Evolutionary conservation across 2,329 filamentous ascomycete species (phyloP).

Genomic region (Diaporthe longicolla): DNA sequence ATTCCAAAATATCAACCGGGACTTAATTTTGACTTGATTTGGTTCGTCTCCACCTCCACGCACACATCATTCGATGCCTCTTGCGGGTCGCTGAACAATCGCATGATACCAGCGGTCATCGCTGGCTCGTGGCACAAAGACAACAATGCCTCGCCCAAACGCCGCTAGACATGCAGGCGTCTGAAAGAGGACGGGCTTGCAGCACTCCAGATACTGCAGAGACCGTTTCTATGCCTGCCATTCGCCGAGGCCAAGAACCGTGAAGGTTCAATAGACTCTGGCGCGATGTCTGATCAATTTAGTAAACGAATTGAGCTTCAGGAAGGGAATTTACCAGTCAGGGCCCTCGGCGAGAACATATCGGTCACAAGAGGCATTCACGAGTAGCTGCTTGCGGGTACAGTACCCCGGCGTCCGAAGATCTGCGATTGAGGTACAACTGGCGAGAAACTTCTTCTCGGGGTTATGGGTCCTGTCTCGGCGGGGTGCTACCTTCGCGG

Average conservation of each 20-base stretch:
- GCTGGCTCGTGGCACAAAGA: conserved; percentile 14
- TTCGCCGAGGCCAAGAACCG: conserved; percentile 3
- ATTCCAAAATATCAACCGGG: background rate
- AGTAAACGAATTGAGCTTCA: conserved; percentile 25
- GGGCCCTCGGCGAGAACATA: background rate
- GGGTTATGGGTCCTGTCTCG: background rate
- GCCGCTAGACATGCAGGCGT: conserved; percentile 23
- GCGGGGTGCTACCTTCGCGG: background rate
- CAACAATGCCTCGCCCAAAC: conserved; percentile 16
- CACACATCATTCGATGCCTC: conserved; percentile 13
- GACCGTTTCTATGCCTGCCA: background rate
- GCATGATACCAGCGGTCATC: conserved; percentile 15
- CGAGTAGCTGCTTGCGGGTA: conserved; percentile 11
- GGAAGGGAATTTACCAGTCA: conserved; percentile 9
- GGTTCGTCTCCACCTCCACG: conserved; percentile 2
- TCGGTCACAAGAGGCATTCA: conserved; percentile 13
- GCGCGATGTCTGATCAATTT: conserved; percentile 13
- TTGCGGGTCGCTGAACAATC: conserved; percentile 17
- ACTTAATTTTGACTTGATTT: background rate
- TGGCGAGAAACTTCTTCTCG: conserved; percentile 4
- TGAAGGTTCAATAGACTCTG: background rate
- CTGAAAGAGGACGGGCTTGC: conserved; percentile 11
- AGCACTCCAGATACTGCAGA: background rate
- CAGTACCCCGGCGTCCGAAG: conserved; percentile 20
- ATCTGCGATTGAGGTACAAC: background rate